These are phyloP conservation scores for Bipolaris zeicola DNA, from an alignment of 2,329 filamentous ascomycete genomes.

Conservation along the genomic window DNA sequence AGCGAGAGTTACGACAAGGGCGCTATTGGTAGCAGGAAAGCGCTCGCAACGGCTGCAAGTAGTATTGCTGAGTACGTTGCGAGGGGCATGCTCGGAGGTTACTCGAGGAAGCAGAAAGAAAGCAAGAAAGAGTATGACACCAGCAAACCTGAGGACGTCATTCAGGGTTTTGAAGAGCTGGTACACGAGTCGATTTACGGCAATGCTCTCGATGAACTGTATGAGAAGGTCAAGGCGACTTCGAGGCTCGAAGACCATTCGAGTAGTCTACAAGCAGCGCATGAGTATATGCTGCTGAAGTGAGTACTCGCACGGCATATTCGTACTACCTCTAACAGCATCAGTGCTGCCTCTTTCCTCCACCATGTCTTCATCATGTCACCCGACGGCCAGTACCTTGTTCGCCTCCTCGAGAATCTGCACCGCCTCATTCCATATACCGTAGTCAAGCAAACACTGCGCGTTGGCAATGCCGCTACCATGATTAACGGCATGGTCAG, in stretches of 20 bases:
- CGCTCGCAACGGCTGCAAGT: slow-evolving; percentile 72
- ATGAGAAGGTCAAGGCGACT: slow-evolving; percentile 64
- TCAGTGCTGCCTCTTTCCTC: slow-evolving; percentile 72
- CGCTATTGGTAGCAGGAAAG: slow-evolving; percentile 73
- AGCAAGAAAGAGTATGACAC: slow-evolving; percentile 60
- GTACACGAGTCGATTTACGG: slow-evolving; percentile 71
- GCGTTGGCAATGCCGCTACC: slow-evolving; percentile 77
- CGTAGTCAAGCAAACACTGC: slow-evolving; percentile 73
- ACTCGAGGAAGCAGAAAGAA: slow-evolving; percentile 51
- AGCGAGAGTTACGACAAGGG: slow-evolving; percentile 86
- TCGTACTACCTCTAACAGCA: not conserved
- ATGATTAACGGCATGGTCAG: slow-evolving; percentile 80
- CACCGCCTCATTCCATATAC: slow-evolving; percentile 75
- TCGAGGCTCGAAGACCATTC: slow-evolving; percentile 69
- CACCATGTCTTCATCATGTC: slow-evolving; percentile 76
- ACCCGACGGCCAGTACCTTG: slow-evolving; percentile 74
- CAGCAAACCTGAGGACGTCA: slow-evolving; percentile 64
- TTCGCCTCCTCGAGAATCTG: slow-evolving; percentile 72
- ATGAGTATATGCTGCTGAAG: slow-evolving; percentile 74
- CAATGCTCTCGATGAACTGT: slow-evolving; percentile 67
- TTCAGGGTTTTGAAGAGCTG: slow-evolving; percentile 69
- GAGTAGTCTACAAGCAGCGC: slow-evolving; percentile 65
- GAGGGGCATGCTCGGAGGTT: slow-evolving; percentile 68
- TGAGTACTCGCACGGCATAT: slow-evolving; percentile 49
- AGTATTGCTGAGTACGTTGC: slow-evolving; percentile 72